Base-by-base conservation (phyloP, 306 rosid genomes). In the Rosa lucieae region DNA sequence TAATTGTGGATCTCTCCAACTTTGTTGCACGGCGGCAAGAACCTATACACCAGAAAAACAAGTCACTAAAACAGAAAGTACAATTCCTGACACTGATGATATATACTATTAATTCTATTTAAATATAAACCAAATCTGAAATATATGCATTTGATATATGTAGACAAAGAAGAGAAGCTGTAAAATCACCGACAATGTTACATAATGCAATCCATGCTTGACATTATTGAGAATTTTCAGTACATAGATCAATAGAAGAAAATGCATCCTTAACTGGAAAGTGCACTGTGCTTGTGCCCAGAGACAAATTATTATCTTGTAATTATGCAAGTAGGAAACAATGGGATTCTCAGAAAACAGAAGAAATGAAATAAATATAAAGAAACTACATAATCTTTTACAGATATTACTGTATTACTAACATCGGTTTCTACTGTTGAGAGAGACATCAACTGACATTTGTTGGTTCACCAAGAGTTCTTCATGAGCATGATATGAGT, bases 1-100 rank as follows among this genome's bases (percentile, higher is more conserved):
- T 43, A 94, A 86, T 52, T 86, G 84, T 44, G 93, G 89, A 77
- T 94, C 92, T 80, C 94, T 87, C 97, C 99, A 94, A 87, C 92
- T 88, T 78, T 84, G 94, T 89, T 94, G 99, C 83, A 94, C 59
- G 21, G 91, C 89, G 5, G 85, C 94, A 82, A 94, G 99, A 82
- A 92, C 97, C 99, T 94, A 78, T 74, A 61, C 65, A 69, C 39
- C 76, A 56, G 53, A 78, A 72, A 79, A 67, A 70, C 78, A 83
- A 81, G 88, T 80, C 58, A 85, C 62, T 83, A 46, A 67, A 56
- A 55, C 14, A 40, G 21, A 32, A 35, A 23, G 39, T 10, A 59
- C 42, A 80, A 76, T 35, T 46, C 20, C 44, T 15, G 69, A 61
- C 62, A 53, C 21, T 39, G 79, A 10, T 9, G 6, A 73, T 39